Percentiles rank a stretch among this genome's conserved stretches.
Conservation (phyloP, 164 flowering plant species). For the Piper longum region DNA sequence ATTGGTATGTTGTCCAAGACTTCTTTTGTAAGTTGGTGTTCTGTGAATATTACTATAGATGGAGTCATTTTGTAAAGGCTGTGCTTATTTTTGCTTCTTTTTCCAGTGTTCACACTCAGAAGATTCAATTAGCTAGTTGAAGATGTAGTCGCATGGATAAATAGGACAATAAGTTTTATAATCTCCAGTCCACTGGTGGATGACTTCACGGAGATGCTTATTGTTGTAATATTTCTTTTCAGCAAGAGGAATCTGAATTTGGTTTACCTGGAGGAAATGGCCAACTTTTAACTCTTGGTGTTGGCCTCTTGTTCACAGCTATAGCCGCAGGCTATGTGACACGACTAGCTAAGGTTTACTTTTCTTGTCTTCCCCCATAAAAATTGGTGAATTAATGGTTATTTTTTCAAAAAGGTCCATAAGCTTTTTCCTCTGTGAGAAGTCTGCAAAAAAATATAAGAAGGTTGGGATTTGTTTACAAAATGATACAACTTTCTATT, state of each 20-base stretch:
- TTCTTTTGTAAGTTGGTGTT: background rate
- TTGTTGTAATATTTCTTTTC: conserved; percentile 7
- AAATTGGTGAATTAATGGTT: background rate
- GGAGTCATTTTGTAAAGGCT: background rate
- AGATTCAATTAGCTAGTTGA: too few species aligned
- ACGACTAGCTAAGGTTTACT: conserved; percentile 67
- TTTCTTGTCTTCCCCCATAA: background rate
- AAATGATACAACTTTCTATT: background rate
- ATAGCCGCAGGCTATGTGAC: conserved; percentile 83
- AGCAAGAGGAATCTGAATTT: conserved; percentile 82
- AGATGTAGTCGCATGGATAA: too few species aligned
- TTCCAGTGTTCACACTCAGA: too few species aligned
- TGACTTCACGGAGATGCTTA: background rate
- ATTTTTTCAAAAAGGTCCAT: background rate
- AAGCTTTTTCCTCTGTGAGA: background rate
- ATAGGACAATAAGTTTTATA: too few species aligned
- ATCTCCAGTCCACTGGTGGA: too few species aligned
- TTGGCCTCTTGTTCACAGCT: conserved; percentile 70
- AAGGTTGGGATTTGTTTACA: background rate
- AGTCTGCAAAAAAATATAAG: background rate
- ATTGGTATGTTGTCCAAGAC: too few species aligned
- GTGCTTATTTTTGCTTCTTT: background rate
- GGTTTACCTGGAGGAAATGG: conserved; percentile 66
- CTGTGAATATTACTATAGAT: background rate
- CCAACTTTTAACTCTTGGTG: conserved; percentile 66